Evolutionary conservation across 23 red algal species (phyloP).

Genomic region (Pyropia haitanensis): DNA sequence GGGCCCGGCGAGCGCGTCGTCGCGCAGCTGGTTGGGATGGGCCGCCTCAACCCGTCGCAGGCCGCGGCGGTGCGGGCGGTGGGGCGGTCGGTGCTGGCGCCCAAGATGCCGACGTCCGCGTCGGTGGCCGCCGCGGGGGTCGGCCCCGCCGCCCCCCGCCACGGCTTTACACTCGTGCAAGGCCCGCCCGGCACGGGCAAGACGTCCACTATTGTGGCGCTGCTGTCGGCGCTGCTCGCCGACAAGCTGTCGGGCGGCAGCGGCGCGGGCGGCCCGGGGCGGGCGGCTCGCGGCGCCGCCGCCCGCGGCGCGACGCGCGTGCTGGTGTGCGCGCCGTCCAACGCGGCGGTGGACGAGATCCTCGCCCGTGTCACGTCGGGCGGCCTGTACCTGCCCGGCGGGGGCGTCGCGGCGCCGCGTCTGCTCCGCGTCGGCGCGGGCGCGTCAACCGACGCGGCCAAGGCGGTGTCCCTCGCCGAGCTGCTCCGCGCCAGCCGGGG

Average conservation of each 20-base stretch:
- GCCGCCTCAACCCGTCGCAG: too few relatives aligned
- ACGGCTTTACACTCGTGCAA: slow-evolving; percentile 54
- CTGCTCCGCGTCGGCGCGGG: slow-evolving; percentile 64
- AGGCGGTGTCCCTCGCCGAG: too few relatives aligned
- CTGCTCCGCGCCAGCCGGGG: too few relatives aligned
- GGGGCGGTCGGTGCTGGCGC: too few relatives aligned
- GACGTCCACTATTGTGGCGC: slow-evolving; percentile 54
- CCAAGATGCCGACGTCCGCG: too few relatives aligned
- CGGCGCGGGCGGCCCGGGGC: neutral
- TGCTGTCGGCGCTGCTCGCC: slow-evolving; percentile 19
- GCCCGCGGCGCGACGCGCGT: slow-evolving; percentile 1
- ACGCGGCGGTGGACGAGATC: slow-evolving; percentile 89
- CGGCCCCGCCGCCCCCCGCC: slow-evolving; percentile 10
- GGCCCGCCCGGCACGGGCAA: slow-evolving; percentile 91
- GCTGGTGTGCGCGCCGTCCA: slow-evolving; percentile 90
- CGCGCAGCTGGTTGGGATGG: too few relatives aligned
- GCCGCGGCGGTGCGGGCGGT: too few relatives aligned
- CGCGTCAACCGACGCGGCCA: slow-evolving; percentile 3
- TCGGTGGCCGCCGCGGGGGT: neutral
- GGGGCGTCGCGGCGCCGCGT: slow-evolving; percentile 25
- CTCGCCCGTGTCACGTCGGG: slow-evolving; percentile 49
- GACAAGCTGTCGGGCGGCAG: neutral
- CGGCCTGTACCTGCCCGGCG: slow-evolving; percentile 27
- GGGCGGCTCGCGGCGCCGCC: too few relatives aligned
- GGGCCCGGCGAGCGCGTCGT: too few relatives aligned